A percentile compares a stretch with the other conserved stretches of the same genome.
phyloP scores from a whole-genome alignment of 2,329 filamentous ascomycete species.

The Phialocephala sp. region DNA sequence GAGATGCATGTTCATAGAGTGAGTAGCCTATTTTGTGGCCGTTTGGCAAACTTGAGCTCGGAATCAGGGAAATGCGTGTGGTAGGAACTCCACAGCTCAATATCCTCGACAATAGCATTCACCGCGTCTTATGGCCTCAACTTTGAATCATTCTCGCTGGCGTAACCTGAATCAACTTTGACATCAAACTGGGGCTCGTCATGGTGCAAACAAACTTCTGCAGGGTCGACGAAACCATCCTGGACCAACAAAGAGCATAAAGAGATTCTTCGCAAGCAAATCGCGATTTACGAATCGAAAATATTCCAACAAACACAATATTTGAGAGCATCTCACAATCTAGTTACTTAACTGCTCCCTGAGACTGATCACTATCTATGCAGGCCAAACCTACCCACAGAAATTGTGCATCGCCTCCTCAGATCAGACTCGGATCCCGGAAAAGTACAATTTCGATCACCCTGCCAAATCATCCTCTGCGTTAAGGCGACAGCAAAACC shows the following conservation, averaged over 20 bases:
- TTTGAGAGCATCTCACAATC: no score
- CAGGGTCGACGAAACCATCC: neutral
- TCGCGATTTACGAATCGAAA: no score
- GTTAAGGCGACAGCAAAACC: neutral
- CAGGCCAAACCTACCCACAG: no score
- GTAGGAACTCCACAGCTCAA: neutral
- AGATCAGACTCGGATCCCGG: no score
- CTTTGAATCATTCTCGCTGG: neutral
- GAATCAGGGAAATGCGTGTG: neutral
- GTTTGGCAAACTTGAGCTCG: neutral
- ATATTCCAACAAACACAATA: no score
- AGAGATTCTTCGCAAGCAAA: neutral
- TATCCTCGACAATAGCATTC: neutral
- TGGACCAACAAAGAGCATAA: neutral
- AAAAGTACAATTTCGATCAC: no score
- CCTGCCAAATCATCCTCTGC: neutral
- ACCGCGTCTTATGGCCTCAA: neutral
- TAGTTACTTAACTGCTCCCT: no score
- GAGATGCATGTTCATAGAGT: no score
- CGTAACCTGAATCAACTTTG: neutral
- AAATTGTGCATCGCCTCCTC: no score
- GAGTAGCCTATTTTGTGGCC: no score
- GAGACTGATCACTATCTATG: no score
- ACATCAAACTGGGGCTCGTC: neutral
- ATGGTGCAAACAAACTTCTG: neutral